Conservation (phyloP, 73 alveolate species). For the Durusdinium trenchii region DNA sequence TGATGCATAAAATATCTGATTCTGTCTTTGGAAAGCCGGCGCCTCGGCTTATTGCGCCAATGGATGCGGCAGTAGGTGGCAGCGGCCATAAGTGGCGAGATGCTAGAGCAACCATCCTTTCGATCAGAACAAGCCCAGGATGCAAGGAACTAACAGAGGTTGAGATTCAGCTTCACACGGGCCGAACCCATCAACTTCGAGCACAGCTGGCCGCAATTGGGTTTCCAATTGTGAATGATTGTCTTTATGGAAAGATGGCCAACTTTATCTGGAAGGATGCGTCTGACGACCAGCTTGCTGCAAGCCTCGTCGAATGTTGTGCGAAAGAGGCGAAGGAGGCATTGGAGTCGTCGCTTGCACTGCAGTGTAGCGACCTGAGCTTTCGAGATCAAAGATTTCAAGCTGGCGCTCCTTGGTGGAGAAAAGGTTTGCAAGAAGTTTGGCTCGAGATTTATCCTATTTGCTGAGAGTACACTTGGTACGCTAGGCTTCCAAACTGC, state of each 20-base stretch:
- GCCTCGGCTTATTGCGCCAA: slow-evolving; percentile 47
- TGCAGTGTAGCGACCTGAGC: slow-evolving; percentile 48
- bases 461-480: too few relatives aligned
- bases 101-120: slow-evolving; percentile 21
- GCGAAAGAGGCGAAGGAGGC: neutral
- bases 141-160: neutral
- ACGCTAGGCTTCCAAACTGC: too few relatives aligned
- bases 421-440: neutral
- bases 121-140: neutral
- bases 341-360: slow-evolving; percentile 19
- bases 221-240: slow-evolving; percentile 18
- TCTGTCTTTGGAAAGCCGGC: slow-evolving; percentile 70
- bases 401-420: slow-evolving; percentile 67
- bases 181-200: slow-evolving; percentile 84
- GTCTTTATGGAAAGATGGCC: neutral
- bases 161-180: slow-evolving; percentile 40
- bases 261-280: slow-evolving; percentile 12
- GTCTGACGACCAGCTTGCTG: slow-evolving; percentile 39
- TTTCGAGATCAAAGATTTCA: neutral
- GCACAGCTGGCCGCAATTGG: slow-evolving; percentile 85
- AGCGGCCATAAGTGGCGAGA: slow-evolving; percentile 55
- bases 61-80: neutral
- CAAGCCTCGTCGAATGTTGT: neutral
- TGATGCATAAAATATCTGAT: slow-evolving; percentile 49
- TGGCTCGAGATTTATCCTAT: too few relatives aligned